A percentile compares a stretch with the other conserved stretches of the same genome.
Conservation (phyloP, 2,329 filamentous ascomycete genomes). For the Fusarium globosum region DNA sequence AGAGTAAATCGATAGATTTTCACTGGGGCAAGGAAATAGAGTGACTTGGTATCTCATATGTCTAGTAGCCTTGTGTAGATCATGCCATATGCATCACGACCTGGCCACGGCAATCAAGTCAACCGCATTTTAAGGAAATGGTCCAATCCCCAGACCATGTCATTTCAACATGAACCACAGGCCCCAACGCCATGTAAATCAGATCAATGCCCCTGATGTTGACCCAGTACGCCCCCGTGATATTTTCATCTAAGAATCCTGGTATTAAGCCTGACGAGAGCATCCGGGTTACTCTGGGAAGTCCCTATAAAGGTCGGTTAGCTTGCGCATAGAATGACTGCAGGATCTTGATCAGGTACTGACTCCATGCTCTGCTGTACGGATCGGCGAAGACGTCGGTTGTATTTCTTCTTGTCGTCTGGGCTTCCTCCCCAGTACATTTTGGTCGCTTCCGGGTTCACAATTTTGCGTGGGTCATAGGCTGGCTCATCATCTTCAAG, state of each 20-base stretch:
- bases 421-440: conserved; percentile 82
- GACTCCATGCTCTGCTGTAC: conserved; percentile 77
- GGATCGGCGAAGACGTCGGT: conserved; percentile 80
- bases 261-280: not conserved
- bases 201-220: conserved; percentile 13
- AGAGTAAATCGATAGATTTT: not conserved
- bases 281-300: conserved; percentile 46
- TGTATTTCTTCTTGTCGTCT: conserved; percentile 86
- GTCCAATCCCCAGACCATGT: conserved; percentile 1
- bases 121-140: not conserved
- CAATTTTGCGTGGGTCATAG: conserved; percentile 89
- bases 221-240: conserved; percentile 32
- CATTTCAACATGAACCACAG: conserved; percentile 18
- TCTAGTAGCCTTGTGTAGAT: not conserved
- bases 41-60: not conserved
- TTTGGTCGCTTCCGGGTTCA: conserved; percentile 86
- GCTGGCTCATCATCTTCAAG: conserved; percentile 90
- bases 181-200: conserved; percentile 38
- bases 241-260: conserved; percentile 14
- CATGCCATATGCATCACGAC: not conserved
- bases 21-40: not conserved
- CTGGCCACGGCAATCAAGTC: not conserved
- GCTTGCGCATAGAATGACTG: not conserved
- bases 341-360: conserved; percentile 33
- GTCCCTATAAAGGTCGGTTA: conserved; percentile 43